A percentile compares a stretch with the other conserved stretches of the same genome.
Evolutionary conservation across 2,329 filamentous ascomycete species (phyloP).

Genomic region (Emmonsiellopsis sp.): DNA sequence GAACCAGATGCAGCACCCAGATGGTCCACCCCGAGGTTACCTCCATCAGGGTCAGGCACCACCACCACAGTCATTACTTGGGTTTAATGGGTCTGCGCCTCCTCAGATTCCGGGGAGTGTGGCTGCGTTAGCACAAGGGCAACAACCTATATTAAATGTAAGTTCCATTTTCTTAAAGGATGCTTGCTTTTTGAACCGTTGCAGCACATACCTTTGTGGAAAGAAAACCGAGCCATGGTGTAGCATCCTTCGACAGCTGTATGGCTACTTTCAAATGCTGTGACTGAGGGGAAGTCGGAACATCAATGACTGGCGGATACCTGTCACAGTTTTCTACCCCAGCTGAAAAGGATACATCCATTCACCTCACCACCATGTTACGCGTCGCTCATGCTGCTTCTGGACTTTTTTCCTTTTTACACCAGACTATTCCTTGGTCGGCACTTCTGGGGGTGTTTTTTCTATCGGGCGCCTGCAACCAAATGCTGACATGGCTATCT

Average conservation of each 20-base stretch:
- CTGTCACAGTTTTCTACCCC: not conserved
- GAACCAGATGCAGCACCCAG: conserved; percentile 53
- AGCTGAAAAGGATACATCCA: not conserved
- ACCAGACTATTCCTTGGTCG: no score
- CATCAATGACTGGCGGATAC: no score
- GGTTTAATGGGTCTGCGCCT: conserved; percentile 34
- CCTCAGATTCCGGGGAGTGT: conserved; percentile 42
- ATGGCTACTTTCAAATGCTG: no score
- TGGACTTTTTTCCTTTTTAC: no score
- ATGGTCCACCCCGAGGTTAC: conserved; percentile 46
- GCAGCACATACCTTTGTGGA: not conserved
- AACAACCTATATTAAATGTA: conserved; percentile 71
- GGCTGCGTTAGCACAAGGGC: conserved; percentile 60
- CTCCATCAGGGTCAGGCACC: conserved; percentile 54
- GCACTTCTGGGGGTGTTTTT: no score
- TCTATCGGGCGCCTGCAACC: no score
- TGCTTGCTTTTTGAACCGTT: not conserved
- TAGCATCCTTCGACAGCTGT: no score
- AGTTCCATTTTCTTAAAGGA: conserved; percentile 21
- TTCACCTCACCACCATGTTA: not conserved
- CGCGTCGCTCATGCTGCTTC: no score
- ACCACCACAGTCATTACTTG: conserved; percentile 45
- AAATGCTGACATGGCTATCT: conserved; percentile 19
- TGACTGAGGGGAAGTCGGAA: no score
- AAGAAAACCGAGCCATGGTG: not conserved